Base-by-base conservation (phyloP, 1,284 basidiomycete genomes). In the Tilletia setariae region DNA sequence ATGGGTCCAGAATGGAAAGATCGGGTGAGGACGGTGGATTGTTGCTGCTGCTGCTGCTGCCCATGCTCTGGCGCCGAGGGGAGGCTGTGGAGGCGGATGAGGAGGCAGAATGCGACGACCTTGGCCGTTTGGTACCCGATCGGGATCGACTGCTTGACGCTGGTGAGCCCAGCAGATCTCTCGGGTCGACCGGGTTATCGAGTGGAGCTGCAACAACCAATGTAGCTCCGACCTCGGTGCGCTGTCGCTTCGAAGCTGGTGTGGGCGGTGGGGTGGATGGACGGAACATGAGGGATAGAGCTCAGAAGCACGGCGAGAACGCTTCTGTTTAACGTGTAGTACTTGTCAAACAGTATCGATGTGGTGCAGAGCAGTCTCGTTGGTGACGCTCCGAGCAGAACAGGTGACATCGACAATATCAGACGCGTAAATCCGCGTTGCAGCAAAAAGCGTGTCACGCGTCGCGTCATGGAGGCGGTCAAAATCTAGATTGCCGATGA, bases 401-500 rank as follows among this genome's bases (percentile, higher is more conserved):
- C n/a, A n/a, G n/a, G n/a, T n/a, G n/a, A n/a, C n/a, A 49, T 25
- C 47, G 51, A 21, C 51, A 19, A 25, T 21, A 23, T 53, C 51
- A 28, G 13, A 28, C 51, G 51, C 51, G 51, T 25, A 53, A 25
- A 25, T 7, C 21, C 51, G 51, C 51, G 51, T 23, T 28, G 51
- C 51, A 23, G 23, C 21, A 49, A 19, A n/a, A 46, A 49, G 47
- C 11, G 51, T 13, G 51, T 53, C 51, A 53, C 51, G 51, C 51
- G 51, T 25, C 51, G 51, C 51, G 51, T 53, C 51, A 53, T 13
- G 28, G 13, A 13, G 51, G 51, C 28, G n/a, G 28, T 28, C 51
- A 25, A 23, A 53, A 53, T 53, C 11, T 32, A 32, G 30, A 25
- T 53, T 6, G 23, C 51, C 51, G 30, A n/a, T n/a, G n/a, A 11